These are phyloP conservation scores for Trichoderma koningii DNA, from an alignment of 2,329 filamentous ascomycete genomes.

Conservation along the genomic window DNA sequence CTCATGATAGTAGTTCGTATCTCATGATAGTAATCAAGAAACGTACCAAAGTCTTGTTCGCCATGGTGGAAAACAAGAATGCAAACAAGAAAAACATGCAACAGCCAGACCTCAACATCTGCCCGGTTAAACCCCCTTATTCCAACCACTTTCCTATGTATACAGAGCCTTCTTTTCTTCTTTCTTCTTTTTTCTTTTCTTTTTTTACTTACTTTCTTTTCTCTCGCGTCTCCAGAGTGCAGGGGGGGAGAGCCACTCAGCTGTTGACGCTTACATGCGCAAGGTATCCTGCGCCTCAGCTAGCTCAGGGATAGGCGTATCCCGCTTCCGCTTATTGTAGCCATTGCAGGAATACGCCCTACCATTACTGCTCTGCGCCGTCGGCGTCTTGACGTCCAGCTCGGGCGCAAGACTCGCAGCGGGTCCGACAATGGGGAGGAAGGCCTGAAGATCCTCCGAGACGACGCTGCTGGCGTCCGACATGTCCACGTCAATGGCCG, in stretches of 20 bases:
- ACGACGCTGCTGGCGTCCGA: conserved; percentile 49
- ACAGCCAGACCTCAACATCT: neutral
- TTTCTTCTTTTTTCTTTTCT: neutral
- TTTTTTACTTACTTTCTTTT: neutral
- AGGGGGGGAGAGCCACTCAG: neutral
- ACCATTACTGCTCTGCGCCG: conserved; percentile 31
- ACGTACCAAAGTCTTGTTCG: conserved; percentile 1
- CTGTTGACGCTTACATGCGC: neutral
- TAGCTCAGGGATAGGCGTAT: conserved; percentile 35
- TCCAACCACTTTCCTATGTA: neutral
- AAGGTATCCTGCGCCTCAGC: conserved; percentile 23
- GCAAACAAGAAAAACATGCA: neutral
- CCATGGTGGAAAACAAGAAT: neutral
- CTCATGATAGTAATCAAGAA: neutral
- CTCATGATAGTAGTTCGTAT: neutral
- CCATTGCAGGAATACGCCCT: conserved; percentile 10
- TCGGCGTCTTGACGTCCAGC: conserved; percentile 46
- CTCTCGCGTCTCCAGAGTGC: neutral
- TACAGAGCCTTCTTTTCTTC: neutral
- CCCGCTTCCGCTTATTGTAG: conserved; percentile 27
- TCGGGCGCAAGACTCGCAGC: conserved; percentile 31
- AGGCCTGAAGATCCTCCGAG: conserved; percentile 38
- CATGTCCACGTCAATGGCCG: conserved; percentile 51
- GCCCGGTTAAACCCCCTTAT: neutral
- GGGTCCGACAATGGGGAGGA: conserved; percentile 28